phyloP scores from a whole-genome alignment of 345 rosid genomes.

The Angophora floribunda region DNA sequence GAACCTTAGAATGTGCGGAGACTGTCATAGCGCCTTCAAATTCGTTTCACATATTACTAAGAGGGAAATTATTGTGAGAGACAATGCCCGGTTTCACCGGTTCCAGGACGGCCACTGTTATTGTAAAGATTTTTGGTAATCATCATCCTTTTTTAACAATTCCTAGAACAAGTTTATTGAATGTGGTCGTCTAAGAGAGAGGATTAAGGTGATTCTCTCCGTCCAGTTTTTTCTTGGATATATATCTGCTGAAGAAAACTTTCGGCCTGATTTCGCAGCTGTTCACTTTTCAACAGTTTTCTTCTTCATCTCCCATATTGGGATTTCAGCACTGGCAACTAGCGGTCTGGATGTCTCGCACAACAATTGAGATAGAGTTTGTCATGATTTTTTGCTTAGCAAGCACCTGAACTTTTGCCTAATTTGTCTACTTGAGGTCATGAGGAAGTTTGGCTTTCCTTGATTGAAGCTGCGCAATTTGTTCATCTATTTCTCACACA shows the following conservation, averaged over 20 bases:
- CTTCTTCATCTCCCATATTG: neutral
- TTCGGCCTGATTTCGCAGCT: neutral
- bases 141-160: neutral
- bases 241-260: neutral
- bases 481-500: neutral
- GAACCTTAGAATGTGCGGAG: conserved; percentile 83
- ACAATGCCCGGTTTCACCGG: conserved; percentile 68
- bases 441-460: neutral
- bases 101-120: conserved; percentile 49
- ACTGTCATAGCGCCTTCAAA: conserved; percentile 76
- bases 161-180: neutral
- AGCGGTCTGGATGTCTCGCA: neutral
- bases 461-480: neutral
- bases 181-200: neutral
- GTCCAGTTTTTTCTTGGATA: neutral
- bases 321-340: neutral
- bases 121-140: conserved; percentile 73
- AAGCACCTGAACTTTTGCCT: neutral
- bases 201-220: neutral
- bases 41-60: conserved; percentile 43
- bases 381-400: neutral
- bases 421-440: neutral
- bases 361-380: neutral
- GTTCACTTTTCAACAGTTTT: neutral
- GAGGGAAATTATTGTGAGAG: conserved; percentile 69